phyloP scores from a whole-genome alignment of 108 stramenopile genomes.

The Schizochytrium sp. region DNA sequence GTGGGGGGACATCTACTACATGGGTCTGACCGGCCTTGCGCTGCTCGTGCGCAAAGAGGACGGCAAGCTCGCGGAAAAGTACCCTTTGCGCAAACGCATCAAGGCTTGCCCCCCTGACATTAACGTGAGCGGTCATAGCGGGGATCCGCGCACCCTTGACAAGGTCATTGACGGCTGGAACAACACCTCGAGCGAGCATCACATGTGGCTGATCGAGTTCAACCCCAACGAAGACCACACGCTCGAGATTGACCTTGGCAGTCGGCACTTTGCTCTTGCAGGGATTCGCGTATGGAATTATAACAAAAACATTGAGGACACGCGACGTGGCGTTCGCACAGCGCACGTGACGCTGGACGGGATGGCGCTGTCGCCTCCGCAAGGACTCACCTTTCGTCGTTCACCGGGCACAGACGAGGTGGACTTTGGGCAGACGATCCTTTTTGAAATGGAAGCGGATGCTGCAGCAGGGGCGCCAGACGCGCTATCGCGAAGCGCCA shows the following conservation, averaged over 20 bases:
- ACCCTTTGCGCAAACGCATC: background rate
- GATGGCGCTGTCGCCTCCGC: background rate
- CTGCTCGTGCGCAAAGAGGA: background rate
- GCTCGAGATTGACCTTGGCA: background rate
- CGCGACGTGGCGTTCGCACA: background rate
- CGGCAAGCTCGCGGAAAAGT: background rate
- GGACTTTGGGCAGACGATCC: conserved; percentile 10
- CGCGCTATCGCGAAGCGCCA: too few species aligned
- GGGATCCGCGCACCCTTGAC: conserved; percentile 8
- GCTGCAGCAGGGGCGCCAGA: too few species aligned
- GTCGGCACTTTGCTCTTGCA: background rate
- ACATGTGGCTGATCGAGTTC: conserved; percentile 15
- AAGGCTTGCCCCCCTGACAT: background rate
- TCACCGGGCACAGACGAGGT: background rate
- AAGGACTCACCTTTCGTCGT: background rate
- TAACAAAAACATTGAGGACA: background rate
- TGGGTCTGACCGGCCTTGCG: background rate
- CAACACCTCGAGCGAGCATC: background rate
- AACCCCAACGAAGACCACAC: background rate
- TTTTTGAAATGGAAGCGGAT: background rate
- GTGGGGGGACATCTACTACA: conserved; percentile 12
- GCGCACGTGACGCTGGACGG: background rate
- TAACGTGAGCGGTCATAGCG: background rate
- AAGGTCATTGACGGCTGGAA: conserved; percentile 2
- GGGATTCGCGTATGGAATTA: background rate